phyloP scores from a whole-genome alignment of 1,284 basidiomycete species.

The Megacollybia platyphylla region DNA sequence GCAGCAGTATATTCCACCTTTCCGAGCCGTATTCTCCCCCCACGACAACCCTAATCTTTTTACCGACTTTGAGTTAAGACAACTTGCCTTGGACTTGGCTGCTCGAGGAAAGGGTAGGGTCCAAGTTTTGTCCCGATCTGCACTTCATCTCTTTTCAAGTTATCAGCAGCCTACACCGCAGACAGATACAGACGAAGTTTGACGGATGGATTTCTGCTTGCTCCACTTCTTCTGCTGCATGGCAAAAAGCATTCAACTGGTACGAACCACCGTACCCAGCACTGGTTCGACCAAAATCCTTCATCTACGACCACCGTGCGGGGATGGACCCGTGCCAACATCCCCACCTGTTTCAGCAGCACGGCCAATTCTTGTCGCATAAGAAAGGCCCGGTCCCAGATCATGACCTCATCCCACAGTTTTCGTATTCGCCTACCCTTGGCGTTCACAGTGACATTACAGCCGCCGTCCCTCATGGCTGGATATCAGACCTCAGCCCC shows the following conservation, averaged over 20 bases:
- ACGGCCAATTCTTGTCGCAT: constrained; percentile 38
- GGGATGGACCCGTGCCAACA: constrained; percentile 52
- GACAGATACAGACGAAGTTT: background rate
- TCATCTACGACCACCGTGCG: constrained; percentile 31
- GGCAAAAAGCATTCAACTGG: constrained; percentile 4
- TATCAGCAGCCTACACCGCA: constrained; percentile 9
- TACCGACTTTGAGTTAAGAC: constrained; percentile 21
- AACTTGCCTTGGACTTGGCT: constrained; percentile 22
- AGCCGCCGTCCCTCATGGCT: constrained; percentile 26
- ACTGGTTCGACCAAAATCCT: constrained; percentile 22
- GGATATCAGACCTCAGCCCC: constrained; percentile 20
- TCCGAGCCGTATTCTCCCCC: constrained; percentile 22
- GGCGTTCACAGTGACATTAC: constrained; percentile 48
- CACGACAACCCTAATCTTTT: constrained; percentile 28
- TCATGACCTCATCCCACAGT: constrained; percentile 30
- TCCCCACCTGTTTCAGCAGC: constrained; percentile 32
- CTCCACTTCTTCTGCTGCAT: constrained; percentile 5
- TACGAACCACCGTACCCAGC: constrained; percentile 5
- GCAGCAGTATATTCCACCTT: constrained; percentile 19
- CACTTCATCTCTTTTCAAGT: too few relatives aligned
- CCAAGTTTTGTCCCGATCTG: background rate
- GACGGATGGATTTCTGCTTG: constrained; percentile 5
- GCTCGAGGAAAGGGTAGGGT: constrained; percentile 24
- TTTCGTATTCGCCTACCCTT: constrained; percentile 40
- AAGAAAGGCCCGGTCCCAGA: constrained; percentile 29